Conservation (phyloP, 768 basidiomycete genomes). For the Chalciporus pseudorubinellus region DNA sequence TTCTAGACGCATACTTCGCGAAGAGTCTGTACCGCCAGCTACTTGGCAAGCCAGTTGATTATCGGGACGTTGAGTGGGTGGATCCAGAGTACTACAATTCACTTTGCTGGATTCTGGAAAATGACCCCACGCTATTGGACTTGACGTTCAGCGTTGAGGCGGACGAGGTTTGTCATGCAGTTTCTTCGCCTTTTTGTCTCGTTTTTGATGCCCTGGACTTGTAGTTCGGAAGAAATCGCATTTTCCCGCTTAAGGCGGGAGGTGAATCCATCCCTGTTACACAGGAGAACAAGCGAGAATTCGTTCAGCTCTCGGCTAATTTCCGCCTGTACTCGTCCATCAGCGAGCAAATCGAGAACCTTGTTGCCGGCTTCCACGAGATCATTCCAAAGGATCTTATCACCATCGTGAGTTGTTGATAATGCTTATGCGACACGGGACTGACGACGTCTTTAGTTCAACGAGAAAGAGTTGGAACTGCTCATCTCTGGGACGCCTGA, state of each 20-base stretch:
- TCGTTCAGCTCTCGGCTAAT: slow-evolving; percentile 92
- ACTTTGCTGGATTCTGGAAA: slow-evolving; percentile 96
- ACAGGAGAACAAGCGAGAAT: slow-evolving; percentile 95
- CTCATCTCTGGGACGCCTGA: slow-evolving; percentile 97
- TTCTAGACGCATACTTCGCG: slow-evolving; percentile 97
- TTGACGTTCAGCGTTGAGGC: slow-evolving; percentile 95
- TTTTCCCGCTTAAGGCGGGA: slow-evolving; percentile 81
- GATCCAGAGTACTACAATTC: slow-evolving; percentile 99
- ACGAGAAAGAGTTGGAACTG: slow-evolving; percentile 91
- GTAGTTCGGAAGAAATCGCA: slow-evolving; percentile 88
- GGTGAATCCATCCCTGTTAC: slow-evolving; percentile 87
- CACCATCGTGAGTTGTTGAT: slow-evolving; percentile 65
- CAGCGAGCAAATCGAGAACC: slow-evolving; percentile 90
- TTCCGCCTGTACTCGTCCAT: slow-evolving; percentile 93
- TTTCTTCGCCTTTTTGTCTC: neutral
- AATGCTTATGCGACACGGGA: neutral
- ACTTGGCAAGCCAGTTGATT: slow-evolving; percentile 91
- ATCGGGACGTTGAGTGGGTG: slow-evolving; percentile 95
- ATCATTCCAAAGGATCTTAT: slow-evolving; percentile 97
- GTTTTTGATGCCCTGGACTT: neutral
- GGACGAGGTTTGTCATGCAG: slow-evolving; percentile 60
- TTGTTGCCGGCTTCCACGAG: slow-evolving; percentile 92
- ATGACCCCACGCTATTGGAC: slow-evolving; percentile 84
- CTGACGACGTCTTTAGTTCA: slow-evolving; percentile 57
- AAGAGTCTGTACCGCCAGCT: slow-evolving; percentile 95